Evolutionary conservation across 768 basidiomycete species (phyloP), one percentile per base, ranked within the genome.

Genomic region (Kockovaella imperatae): DNA sequence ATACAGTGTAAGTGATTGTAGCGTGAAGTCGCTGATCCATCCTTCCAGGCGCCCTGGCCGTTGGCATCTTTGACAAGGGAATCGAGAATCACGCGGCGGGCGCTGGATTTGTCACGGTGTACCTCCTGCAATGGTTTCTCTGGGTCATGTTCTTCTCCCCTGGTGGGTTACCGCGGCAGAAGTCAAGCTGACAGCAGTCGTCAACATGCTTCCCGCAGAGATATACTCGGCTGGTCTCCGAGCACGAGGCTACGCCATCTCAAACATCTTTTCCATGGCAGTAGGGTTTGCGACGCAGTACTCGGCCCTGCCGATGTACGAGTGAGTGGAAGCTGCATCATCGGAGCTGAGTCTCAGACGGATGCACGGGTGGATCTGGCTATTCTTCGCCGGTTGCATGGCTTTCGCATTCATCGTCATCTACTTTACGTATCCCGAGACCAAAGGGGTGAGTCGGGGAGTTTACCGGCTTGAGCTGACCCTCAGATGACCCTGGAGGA

Each of bases 191-290:
- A 0, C 21, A 0, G 11, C 32, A 54, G 56, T 60, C 20, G 58
- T 60, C 36, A 60, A 60, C 42, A 60, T 60, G 58, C 46, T 60
- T 14, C 58, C 58, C 13, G 58, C 58, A 21, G 58, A 60, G 42
- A 52, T 60, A 43, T 60, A 55, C 44, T 60, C 58, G 11, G 58
- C 58, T 4, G 58, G 58, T 34, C 55, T 60, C 11, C 31, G 58
- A 21, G 58, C 58, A 14, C 30, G 58, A 21, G 58, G 58, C 8
- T 60, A 60, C 40, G 58, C 58, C 3, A 60, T 60, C 18, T 47
- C 58, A 25, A 60, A 60, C 47, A 43, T 60, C 49, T 56, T 56
- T 21, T 60, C 58, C 4, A 60, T 60, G 58, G 58, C 49, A 14
- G 48, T 60, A 8, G 58, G 58, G 6, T 56, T 60, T 34, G 58